Evolutionary conservation across 1,139 yeast species (phyloP).

Genomic region (Pichia sp.): DNA sequence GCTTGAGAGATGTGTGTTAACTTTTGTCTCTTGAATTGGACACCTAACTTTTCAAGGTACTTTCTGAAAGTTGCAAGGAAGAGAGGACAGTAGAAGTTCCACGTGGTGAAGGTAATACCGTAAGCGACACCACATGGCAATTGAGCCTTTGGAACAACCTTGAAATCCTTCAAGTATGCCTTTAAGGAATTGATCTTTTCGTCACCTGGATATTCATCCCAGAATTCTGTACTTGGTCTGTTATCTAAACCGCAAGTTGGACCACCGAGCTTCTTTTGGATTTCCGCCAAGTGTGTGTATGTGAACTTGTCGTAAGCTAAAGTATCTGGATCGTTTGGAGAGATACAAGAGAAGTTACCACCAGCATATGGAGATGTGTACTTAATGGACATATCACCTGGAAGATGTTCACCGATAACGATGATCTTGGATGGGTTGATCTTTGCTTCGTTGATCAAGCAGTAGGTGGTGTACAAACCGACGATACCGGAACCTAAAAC

Average conservation of each 20-base stretch:
- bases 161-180: slow-evolving; percentile 45
- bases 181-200: slow-evolving; percentile 44
- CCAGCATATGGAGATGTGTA: slow-evolving; percentile 84
- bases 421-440: slow-evolving; percentile 48
- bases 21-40: slow-evolving; percentile 43
- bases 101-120: slow-evolving; percentile 56
- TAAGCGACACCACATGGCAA: slow-evolving; percentile 49
- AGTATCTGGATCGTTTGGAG: slow-evolving; percentile 54
- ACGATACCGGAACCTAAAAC: slow-evolving; percentile 54
- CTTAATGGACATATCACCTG: slow-evolving; percentile 69
- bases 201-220: slow-evolving; percentile 47
- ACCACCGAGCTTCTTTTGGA: slow-evolving; percentile 53
- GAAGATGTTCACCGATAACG: slow-evolving; percentile 60
- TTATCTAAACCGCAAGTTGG: slow-evolving; percentile 53
- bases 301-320: slow-evolving; percentile 54
- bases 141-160: slow-evolving; percentile 33
- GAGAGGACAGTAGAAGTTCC: slow-evolving; percentile 68
- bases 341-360: slow-evolving; percentile 67
- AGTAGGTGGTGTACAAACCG: slow-evolving; percentile 65
- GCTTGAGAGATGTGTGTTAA: slow-evolving; percentile 58
- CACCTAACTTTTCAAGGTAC: slow-evolving; percentile 46
- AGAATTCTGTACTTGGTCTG: slow-evolving; percentile 52
- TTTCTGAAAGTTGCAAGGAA: slow-evolving; percentile 46
- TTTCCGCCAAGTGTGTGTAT: slow-evolving; percentile 43
- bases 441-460: slow-evolving; percentile 43